Evolutionary conservation across 2,329 filamentous ascomycete genomes (phyloP).

Genomic region (Chrysoporthe deuterocubensis): DNA sequence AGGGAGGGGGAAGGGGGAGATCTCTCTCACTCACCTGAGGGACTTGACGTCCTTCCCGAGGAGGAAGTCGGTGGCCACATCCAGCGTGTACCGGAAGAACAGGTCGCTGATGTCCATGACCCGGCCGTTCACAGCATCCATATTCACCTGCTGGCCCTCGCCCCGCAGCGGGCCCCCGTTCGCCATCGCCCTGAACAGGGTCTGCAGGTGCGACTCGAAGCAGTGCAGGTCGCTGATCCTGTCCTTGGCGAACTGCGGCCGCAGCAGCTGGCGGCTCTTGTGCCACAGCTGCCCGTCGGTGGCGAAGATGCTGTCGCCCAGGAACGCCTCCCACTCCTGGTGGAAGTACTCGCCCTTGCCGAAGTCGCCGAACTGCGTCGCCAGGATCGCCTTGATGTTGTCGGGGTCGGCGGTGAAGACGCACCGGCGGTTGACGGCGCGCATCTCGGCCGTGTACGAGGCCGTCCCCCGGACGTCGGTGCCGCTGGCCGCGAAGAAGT

Average conservation of each 20-base stretch:
- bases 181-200: slow-evolving; percentile 70
- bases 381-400: slow-evolving; percentile 90
- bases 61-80: slow-evolving; percentile 85
- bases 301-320: slow-evolving; percentile 78
- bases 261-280: slow-evolving; percentile 76
- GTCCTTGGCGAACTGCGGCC: slow-evolving; percentile 86
- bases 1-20: neutral
- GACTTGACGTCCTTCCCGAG: slow-evolving; percentile 75
- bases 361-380: slow-evolving; percentile 82
- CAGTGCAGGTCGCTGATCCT: slow-evolving; percentile 80
- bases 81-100: slow-evolving; percentile 84
- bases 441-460: slow-evolving; percentile 64
- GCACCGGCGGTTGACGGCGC: slow-evolving; percentile 59
- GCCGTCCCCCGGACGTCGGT: slow-evolving; percentile 57
- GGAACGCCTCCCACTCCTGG: slow-evolving; percentile 72
- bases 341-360: slow-evolving; percentile 82
- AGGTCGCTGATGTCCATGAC: slow-evolving; percentile 74
- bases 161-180: slow-evolving; percentile 61
- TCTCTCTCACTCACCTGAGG: slow-evolving; percentile 47
- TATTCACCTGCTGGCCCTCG: slow-evolving; percentile 66
- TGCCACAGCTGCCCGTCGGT: slow-evolving; percentile 84
- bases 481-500: slow-evolving; percentile 49
- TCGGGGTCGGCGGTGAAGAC: slow-evolving; percentile 82
- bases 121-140: slow-evolving; percentile 63
- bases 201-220: slow-evolving; percentile 78